Evolutionary conservation across 1,284 basidiomycete genomes (phyloP).

Genomic region (Moesziomyces sp.): DNA sequence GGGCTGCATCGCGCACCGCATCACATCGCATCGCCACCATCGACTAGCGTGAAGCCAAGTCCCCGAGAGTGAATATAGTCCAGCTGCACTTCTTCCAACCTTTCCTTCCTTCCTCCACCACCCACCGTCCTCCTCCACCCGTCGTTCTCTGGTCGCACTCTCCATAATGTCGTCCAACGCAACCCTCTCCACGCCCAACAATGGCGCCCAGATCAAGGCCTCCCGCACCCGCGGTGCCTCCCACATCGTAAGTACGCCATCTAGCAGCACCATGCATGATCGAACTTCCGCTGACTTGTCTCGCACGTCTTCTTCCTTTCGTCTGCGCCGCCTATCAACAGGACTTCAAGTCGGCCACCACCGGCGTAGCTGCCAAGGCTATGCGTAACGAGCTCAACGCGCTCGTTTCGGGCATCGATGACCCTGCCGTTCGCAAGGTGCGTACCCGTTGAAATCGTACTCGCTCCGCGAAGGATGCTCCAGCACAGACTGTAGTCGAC

Average conservation of each 20-base stretch:
- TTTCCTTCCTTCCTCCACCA: constrained; percentile 3
- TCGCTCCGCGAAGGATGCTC: not conserved
- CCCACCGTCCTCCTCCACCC: constrained; percentile 1
- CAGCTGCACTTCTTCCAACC: not conserved
- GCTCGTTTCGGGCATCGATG: constrained; percentile 77
- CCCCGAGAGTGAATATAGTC: constrained; percentile 13
- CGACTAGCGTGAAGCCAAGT: not conserved
- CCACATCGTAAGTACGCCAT: constrained; percentile 61
- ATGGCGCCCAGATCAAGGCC: constrained; percentile 60
- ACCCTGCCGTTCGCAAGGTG: constrained; percentile 77
- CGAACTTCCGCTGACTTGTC: not conserved
- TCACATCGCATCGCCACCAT: constrained; percentile 9
- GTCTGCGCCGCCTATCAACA: constrained; percentile 26
- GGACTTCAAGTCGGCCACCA: constrained; percentile 97
- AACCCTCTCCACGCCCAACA: constrained; percentile 61
- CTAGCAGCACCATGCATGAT: not conserved
- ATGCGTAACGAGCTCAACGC: constrained; percentile 98
- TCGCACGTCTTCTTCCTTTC: not conserved
- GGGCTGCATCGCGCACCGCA: constrained; percentile 23
- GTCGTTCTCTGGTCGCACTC: not conserved
- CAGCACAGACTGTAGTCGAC: not conserved
- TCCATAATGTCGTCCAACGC: constrained; percentile 51
- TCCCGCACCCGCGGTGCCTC: constrained; percentile 65
- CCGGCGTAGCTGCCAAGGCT: constrained; percentile 94
- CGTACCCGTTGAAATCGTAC: constrained; percentile 41